Conservation (phyloP, 1,284 basidiomycete species). For the Spongispora temasekensis region DNA sequence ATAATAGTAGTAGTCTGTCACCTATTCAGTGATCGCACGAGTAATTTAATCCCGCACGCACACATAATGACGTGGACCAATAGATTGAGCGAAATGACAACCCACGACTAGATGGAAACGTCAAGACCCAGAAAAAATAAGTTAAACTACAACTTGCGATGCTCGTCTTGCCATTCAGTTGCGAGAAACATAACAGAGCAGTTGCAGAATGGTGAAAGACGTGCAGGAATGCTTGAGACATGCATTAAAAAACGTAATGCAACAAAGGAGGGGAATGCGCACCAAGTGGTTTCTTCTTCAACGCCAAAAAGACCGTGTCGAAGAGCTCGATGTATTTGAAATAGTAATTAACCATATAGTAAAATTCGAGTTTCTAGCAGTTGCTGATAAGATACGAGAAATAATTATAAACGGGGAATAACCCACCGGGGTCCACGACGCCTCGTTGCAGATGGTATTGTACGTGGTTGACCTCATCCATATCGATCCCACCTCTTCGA, state of each 20-base stretch:
- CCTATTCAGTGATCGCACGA: constrained; percentile 6
- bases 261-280: constrained; percentile 29
- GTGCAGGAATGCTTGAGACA: constrained; percentile 82
- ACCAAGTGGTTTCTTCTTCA: constrained; percentile 98
- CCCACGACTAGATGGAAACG: constrained; percentile 78
- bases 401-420: background rate
- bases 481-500: constrained; percentile 87
- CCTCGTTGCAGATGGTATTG: constrained; percentile 76
- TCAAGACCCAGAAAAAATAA: constrained; percentile 8
- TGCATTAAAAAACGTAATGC: background rate
- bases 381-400: constrained; percentile 12
- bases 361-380: constrained; percentile 77
- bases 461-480: constrained; percentile 71
- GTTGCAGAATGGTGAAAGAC: constrained; percentile 99
- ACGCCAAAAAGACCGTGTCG: constrained; percentile 95
- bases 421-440: constrained; percentile 85
- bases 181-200: constrained; percentile 91
- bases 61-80: constrained; percentile 98
- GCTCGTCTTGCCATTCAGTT: constrained; percentile 91
- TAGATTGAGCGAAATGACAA: constrained; percentile 92
- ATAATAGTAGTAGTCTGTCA: constrained; percentile 93
- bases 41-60: constrained; percentile 43
- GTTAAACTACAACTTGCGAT: constrained; percentile 57
- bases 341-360: constrained; percentile 99
- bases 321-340: constrained; percentile 94